Base-by-base conservation (phyloP, 1,284 basidiomycete species). In the Rhodotorula sp. region DNA sequence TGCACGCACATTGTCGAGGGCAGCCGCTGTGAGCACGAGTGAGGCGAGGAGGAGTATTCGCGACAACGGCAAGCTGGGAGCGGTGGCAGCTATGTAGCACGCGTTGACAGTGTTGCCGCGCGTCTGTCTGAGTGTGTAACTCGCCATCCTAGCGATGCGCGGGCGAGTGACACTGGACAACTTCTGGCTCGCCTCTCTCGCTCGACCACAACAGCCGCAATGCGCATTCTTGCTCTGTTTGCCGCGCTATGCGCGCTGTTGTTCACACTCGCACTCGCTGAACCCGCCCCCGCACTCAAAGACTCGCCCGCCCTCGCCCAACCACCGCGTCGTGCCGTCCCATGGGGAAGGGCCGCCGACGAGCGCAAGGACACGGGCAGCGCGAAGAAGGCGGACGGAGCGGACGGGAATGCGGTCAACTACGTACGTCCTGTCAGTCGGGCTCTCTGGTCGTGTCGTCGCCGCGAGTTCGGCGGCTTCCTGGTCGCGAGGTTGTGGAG, bases 301-400 rank as follows among this genome's bases (percentile, higher is more conserved):
- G 29, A 5, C 51, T 15, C n/a, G 1, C 4, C 36, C 48, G 8
- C 20, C 22, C 10, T n/a, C 4, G n/a, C n/a, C 27, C 20, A n/a
- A 34, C 15, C 24, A 55, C 17, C 29, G 59, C 19, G 65, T 66
- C 27, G 60, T 44, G 39, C 39, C n/a, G 22, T 62, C 34, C 5
- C 54, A 1, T 67, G 62, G n/a, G 66, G 66, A 27, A 54, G 32
- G 24, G 36, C 55, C 10, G 24, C 32, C 32, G 15, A 20, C 29
- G 17, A 39, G n/a, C 27, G 20, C 27, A 30, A 24, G 29, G 22
- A 47, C 46, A 48, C 32, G 34, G 59, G 29, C 10, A 55, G 8
- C 36, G 24, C 55, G 4, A 34, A 19, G 24, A 29, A 47, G 39
- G n/a, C 53, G 13, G 52, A 20, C 9, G 10, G 24, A n/a, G 36